Percentiles rank a stretch among this genome's conserved stretches.
phyloP scores from a whole-genome alignment of 2,329 filamentous ascomycete species.

The Sarocladiaceae sp. region DNA sequence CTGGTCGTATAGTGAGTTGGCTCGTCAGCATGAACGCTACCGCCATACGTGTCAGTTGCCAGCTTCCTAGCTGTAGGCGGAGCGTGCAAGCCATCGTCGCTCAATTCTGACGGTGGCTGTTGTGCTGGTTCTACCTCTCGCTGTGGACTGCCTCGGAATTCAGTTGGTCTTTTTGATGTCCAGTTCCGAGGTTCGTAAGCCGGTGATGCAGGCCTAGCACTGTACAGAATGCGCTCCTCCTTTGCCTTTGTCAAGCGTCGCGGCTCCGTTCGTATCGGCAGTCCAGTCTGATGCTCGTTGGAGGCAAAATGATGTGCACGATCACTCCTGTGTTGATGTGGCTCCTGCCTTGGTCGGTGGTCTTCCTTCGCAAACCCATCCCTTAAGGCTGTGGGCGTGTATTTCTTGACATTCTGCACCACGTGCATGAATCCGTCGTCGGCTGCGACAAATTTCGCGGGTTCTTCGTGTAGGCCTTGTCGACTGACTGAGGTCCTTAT shows the following conservation, averaged over 20 bases:
- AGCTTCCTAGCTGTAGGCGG: background rate
- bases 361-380: slow-evolving; percentile 4
- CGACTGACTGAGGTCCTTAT: background rate
- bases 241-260: slow-evolving; percentile 2
- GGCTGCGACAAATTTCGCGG: background rate
- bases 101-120: background rate
- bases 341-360: background rate
- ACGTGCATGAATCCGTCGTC: slow-evolving; percentile 7
- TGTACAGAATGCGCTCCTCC: background rate
- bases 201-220: background rate
- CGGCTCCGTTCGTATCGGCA: slow-evolving; percentile 6
- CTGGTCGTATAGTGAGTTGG: background rate
- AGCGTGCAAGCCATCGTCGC: background rate
- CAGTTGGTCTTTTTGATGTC: background rate
- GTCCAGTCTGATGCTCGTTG: background rate
- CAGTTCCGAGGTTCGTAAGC: background rate
- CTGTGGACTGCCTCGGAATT: background rate
- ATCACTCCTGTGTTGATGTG: background rate
- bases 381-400: background rate
- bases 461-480: background rate
- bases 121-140: background rate
- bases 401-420: background rate
- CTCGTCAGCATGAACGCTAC: background rate
- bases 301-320: background rate
- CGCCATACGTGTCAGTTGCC: background rate